Evolutionary conservation across 202 grass and related monocot genomes (phyloP).

Genomic region (Carex arenaria): DNA sequence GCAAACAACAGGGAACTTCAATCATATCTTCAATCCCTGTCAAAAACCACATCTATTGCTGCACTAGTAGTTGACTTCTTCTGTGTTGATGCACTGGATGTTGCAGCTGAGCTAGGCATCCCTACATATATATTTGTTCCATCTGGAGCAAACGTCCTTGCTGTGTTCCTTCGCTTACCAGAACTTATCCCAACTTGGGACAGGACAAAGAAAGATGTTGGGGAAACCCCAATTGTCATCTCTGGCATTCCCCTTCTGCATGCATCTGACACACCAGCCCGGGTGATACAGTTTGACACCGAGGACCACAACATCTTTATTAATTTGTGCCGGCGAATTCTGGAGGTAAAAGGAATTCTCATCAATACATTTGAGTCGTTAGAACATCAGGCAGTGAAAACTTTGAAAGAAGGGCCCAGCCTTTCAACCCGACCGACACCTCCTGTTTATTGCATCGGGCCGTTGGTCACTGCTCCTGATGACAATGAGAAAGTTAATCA

Average conservation of each 20-base stretch:
- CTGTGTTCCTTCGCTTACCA: conserved; percentile 42
- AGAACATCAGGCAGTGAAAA: conserved; percentile 25
- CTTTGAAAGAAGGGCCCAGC: conserved; percentile 25
- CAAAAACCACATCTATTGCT: neutral
- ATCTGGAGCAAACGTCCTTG: conserved; percentile 31
- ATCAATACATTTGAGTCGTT: conserved; percentile 63
- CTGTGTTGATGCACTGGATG: conserved; percentile 39
- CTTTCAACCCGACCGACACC: conserved; percentile 18
- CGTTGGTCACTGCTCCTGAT: conserved; percentile 24
- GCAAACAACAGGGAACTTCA: conserved; percentile 15
- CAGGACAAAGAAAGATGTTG: neutral
- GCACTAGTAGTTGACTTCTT: conserved; percentile 56
- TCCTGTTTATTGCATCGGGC: conserved; percentile 46
- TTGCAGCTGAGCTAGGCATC: conserved; percentile 17
- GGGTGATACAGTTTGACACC: conserved; percentile 6
- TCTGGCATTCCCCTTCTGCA: conserved; percentile 40
- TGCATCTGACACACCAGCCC: conserved; percentile 25
- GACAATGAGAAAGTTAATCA: conserved; percentile 14
- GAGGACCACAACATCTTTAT: conserved; percentile 7
- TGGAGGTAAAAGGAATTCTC: conserved; percentile 28
- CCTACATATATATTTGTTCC: conserved; percentile 52
- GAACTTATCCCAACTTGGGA: conserved; percentile 24
- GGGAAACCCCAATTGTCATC: conserved; percentile 21
- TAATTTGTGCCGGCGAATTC: conserved; percentile 5
- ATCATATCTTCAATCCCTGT: conserved; percentile 32